Percentiles rank a stretch among this genome's conserved stretches.
Evolutionary conservation across 2,329 filamentous ascomycete genomes (phyloP).

Genomic region (Blastomyces parvus): DNA sequence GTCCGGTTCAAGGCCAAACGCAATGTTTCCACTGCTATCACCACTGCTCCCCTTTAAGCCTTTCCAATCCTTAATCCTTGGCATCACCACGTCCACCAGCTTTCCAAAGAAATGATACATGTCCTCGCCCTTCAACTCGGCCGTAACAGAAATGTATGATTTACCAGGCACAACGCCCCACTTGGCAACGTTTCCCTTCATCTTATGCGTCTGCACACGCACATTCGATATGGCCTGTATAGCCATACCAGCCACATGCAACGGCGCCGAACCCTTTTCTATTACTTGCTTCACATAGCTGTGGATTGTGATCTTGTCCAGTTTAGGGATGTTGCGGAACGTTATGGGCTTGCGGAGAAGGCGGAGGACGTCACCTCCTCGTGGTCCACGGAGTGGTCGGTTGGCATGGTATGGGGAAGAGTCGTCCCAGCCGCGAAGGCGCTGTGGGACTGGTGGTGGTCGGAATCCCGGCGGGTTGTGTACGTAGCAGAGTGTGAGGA

Average conservation of each 20-base stretch:
- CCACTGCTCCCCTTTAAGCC: constrained; percentile 69
- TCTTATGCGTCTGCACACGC: constrained; percentile 59
- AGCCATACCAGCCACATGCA: constrained; percentile 76
- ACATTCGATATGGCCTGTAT: constrained; percentile 78
- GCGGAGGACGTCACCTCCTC: constrained; percentile 56
- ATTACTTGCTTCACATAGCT: constrained; percentile 60
- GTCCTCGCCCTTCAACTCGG: constrained; percentile 64
- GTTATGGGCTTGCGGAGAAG: constrained; percentile 49
- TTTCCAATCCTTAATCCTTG: constrained; percentile 91
- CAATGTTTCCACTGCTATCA: constrained; percentile 79
- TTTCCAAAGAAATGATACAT: constrained; percentile 90
- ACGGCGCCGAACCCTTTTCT: constrained; percentile 58
- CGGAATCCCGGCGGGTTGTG: constrained; percentile 73
- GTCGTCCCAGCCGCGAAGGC: constrained; percentile 76
- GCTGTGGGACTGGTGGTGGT: constrained; percentile 48
- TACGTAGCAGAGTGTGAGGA: constrained; percentile 79
- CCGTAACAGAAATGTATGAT: constrained; percentile 61
- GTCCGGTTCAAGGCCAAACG: constrained; percentile 66
- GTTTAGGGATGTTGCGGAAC: constrained; percentile 75
- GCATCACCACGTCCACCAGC: constrained; percentile 78
- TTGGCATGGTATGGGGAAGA: constrained; percentile 93
- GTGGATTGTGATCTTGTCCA: constrained; percentile 73
- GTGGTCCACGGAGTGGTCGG: constrained; percentile 70
- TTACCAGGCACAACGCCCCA: constrained; percentile 67
- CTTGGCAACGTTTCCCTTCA: constrained; percentile 59